Evolutionary conservation across 257 asterid genomes (phyloP), one percentile per base, ranked within the genome.

Genomic region (Cruciata laevipes): DNA sequence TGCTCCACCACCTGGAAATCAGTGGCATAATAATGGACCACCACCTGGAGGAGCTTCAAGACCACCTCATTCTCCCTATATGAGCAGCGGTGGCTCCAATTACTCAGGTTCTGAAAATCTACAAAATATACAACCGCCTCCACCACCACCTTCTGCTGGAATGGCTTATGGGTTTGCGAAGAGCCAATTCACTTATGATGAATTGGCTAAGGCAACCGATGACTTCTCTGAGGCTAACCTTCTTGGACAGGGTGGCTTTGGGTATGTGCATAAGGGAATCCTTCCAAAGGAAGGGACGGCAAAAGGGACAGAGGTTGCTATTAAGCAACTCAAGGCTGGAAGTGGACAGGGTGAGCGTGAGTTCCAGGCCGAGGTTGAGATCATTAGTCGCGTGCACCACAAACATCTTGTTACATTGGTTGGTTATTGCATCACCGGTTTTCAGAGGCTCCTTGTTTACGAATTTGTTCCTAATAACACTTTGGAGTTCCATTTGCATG

Each of bases 211-310:
- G 90, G 99, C 96, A 47, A 93, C 99, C 0, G 97, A 90, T 71
- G 99, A 90, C 37, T 93, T 90, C 83, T 86, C 99, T 0, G 75
- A 84, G 16, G 96, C 95, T 17, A 93, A 88, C 82, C 92, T 93
- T 70, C 91, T 93, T 4, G 97, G 97, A 61, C 99, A 93, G 80
- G 99, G 99, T 52, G 99, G 97, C 57, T 93, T 93, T 56, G 99
- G 99, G 20, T 93, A 85, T 68, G 99, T 93, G 66, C 97, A 93
- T 30, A 81, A 77, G 74, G 99, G 99, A 40, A 71, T 93, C 49
- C 90, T 93, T 63, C 92, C 97, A 7, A 86, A 33, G 16, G 66
- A 80, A 24, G 96, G 96, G 17, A 93, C 83, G 76, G 97, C 18
- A 7, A 47, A 80, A 24, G 96, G 96, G 17, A 93, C 83, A 77